phyloP scores from a whole-genome alignment of 768 basidiomycete species.

The Dacryopinax primogenitus region DNA sequence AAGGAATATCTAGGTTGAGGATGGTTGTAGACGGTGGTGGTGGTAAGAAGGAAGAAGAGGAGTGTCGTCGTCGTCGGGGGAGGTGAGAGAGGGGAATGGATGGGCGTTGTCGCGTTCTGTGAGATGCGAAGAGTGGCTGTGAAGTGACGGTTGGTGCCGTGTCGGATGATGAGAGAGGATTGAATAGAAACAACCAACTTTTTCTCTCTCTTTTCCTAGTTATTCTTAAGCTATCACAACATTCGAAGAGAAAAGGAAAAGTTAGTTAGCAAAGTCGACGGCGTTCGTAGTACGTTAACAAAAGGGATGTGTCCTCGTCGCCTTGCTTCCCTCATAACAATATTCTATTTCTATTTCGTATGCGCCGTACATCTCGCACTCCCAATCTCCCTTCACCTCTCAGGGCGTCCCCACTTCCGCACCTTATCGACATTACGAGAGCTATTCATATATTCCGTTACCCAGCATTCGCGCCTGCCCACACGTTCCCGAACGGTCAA shows the following conservation, averaged over 20 bases:
- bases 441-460: background rate
- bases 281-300: background rate
- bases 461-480: background rate
- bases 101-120: background rate
- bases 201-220: too few relatives aligned
- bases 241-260: background rate
- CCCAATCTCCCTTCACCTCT: background rate
- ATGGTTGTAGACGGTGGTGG: background rate
- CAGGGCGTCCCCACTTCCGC: background rate
- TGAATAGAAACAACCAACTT: background rate
- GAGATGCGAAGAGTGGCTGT: conserved; percentile 8
- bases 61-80: background rate
- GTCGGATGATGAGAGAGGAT: conserved; percentile 1
- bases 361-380: background rate
- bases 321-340: background rate
- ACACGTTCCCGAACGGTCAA: background rate
- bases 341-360: background rate
- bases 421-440: conserved; percentile 1
- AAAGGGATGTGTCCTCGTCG: background rate
- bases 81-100: background rate
- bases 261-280: background rate
- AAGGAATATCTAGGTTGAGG: too few relatives aligned
- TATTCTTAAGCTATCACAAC: too few relatives aligned
- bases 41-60: conserved; percentile 5
- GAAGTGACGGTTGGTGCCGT: conserved; percentile 7